Conservation (phyloP, 164 flowering plant species). For the Aristolochia fimbriata region DNA sequence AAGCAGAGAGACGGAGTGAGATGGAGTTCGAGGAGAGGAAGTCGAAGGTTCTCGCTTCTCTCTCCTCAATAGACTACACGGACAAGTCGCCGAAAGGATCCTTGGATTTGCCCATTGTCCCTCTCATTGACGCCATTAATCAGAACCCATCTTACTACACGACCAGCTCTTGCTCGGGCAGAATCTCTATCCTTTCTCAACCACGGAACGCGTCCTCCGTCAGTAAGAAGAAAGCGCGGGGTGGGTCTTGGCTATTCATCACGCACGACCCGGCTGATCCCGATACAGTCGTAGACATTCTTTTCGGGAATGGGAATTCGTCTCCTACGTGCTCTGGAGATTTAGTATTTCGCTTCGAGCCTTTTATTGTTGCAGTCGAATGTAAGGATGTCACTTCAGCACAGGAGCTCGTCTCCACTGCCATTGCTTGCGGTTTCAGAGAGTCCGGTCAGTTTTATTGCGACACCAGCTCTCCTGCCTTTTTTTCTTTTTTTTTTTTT, state of each 20-base stretch:
- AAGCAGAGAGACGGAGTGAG: too few species aligned
- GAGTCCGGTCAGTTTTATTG: slow-evolving; percentile 37
- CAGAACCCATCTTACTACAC: slow-evolving; percentile 68
- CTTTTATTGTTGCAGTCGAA: slow-evolving; percentile 75
- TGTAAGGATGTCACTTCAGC: slow-evolving; percentile 51
- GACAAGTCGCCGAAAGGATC: slow-evolving; percentile 88
- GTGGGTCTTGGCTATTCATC: slow-evolving; percentile 71
- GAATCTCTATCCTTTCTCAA: slow-evolving; percentile 78
- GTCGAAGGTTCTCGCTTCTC: slow-evolving; percentile 38
- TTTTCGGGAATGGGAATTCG: slow-evolving; percentile 23
- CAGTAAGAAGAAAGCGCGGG: slow-evolving; percentile 48
- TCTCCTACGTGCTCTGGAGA: slow-evolving; percentile 12
- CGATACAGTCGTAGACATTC: slow-evolving; percentile 29
- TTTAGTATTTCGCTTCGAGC: slow-evolving; percentile 76
- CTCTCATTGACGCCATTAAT: slow-evolving; percentile 58
- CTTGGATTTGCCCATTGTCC: slow-evolving; percentile 62
- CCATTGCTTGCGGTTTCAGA: slow-evolving; percentile 61
- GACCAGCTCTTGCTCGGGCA: slow-evolving; percentile 96
- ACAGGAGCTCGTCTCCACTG: slow-evolving; percentile 49
- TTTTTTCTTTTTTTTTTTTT: too few species aligned
- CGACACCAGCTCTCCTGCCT: too few species aligned
- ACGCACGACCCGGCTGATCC: slow-evolving; percentile 62
- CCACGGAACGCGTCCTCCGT: slow-evolving; percentile 25
- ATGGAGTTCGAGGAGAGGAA: slow-evolving; percentile 85
- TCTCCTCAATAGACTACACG: slow-evolving; percentile 23